A percentile compares a stretch with the other conserved stretches of the same genome.
Conservation (phyloP, 2,329 filamentous ascomycete genomes). For the Cercospora beticola region DNA sequence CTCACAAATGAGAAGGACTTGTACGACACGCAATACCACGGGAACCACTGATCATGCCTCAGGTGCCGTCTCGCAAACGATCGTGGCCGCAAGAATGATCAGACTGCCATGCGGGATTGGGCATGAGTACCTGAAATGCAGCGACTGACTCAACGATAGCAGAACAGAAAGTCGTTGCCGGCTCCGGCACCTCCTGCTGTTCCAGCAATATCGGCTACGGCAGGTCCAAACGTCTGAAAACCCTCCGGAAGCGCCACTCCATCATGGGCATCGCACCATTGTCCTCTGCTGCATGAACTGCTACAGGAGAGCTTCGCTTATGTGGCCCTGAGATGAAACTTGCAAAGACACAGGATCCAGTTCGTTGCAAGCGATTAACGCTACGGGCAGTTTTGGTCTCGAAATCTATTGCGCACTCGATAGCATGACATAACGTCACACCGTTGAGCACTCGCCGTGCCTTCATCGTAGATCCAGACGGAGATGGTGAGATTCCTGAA, state of each 20-base stretch:
- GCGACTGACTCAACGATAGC: background rate
- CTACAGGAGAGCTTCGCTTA: background rate
- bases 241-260: background rate
- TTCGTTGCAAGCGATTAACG: slow-evolving; percentile 49
- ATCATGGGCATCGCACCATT: background rate
- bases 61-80: background rate
- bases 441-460: slow-evolving; percentile 33
- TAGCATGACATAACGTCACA: slow-evolving; percentile 36
- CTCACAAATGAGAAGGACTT: background rate
- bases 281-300: background rate
- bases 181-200: background rate
- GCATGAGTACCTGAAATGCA: background rate
- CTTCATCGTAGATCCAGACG: slow-evolving; percentile 38
- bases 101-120: background rate
- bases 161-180: background rate
- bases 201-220: background rate
- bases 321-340: slow-evolving; percentile 58
- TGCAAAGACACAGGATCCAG: slow-evolving; percentile 15
- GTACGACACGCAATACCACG: background rate
- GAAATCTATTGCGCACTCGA: slow-evolving; percentile 39
- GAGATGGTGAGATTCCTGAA: slow-evolving; percentile 33
- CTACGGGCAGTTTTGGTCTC: slow-evolving; percentile 48
- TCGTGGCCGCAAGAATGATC: background rate
- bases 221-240: background rate
- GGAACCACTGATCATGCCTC: background rate